Percentiles rank a stretch among this genome's conserved stretches.
These are phyloP conservation scores for Scortechinia acanthostroma DNA, from an alignment of 2,329 filamentous ascomycete species.

Conservation along the genomic window DNA sequence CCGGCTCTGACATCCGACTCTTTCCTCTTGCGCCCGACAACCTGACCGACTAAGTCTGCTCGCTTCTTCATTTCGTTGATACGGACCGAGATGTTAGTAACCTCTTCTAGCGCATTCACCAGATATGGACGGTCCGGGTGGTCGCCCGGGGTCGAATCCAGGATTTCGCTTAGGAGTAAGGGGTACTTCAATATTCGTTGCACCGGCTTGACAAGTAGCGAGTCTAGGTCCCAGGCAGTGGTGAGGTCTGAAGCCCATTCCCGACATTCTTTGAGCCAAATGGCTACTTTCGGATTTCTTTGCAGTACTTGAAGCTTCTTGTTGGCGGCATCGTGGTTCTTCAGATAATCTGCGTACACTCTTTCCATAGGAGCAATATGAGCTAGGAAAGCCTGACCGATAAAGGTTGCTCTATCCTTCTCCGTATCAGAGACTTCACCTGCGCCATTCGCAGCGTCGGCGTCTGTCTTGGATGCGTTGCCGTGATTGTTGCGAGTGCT, in stretches of 20 bases:
- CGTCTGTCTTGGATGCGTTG: constrained; percentile 17
- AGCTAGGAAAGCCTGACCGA: constrained; percentile 50
- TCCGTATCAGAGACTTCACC: constrained; percentile 49
- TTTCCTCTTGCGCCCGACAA: constrained; percentile 47
- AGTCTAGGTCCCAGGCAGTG: constrained; percentile 60
- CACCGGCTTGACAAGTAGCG: constrained; percentile 62
- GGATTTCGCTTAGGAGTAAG: constrained; percentile 47
- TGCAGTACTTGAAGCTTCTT: constrained; percentile 46
- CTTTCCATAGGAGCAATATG: constrained; percentile 51
- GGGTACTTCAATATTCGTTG: constrained; percentile 63
- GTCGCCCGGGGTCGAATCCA: constrained; percentile 45
- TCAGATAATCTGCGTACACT: constrained; percentile 57
- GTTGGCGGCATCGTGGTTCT: constrained; percentile 58
- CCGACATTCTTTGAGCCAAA: constrained; percentile 61
- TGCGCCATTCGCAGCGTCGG: not conserved
- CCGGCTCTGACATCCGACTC: constrained; percentile 48
- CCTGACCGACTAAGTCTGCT: constrained; percentile 54
- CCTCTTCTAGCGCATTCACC: constrained; percentile 39
- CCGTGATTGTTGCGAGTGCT: constrained; percentile 30
- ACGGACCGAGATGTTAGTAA: constrained; percentile 54
- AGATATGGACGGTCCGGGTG: constrained; percentile 52
- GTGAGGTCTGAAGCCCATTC: constrained; percentile 60
- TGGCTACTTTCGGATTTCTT: constrained; percentile 45
- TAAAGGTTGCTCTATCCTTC: constrained; percentile 46
- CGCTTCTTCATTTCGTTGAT: constrained; percentile 64